These are phyloP conservation scores for Huntiella decipiens DNA, from an alignment of 2,329 filamentous ascomycete genomes.

Conservation along the genomic window DNA sequence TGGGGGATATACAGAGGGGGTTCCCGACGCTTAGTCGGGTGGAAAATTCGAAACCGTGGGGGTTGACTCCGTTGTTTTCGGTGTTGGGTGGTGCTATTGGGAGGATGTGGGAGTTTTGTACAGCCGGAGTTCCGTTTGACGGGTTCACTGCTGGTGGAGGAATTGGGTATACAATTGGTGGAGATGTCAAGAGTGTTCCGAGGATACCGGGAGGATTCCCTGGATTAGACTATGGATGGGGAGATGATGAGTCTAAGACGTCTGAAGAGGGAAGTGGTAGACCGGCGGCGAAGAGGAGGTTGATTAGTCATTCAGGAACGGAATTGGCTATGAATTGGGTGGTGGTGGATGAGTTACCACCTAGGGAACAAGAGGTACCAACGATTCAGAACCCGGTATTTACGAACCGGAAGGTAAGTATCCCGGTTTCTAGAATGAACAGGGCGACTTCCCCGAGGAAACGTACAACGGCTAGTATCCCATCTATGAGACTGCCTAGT, in stretches of 20 bases:
- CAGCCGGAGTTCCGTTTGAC: slow-evolving; percentile 39
- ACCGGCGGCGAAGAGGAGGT: no score
- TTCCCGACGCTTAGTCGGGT: not conserved
- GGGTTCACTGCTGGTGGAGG: slow-evolving; percentile 82
- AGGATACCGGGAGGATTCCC: slow-evolving; percentile 11
- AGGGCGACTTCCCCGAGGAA: not conserved
- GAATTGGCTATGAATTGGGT: slow-evolving; percentile 54
- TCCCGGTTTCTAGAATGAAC: slow-evolving; percentile 18
- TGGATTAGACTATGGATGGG: slow-evolving; percentile 12
- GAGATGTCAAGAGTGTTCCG: slow-evolving; percentile 9
- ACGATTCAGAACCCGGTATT: slow-evolving; percentile 8
- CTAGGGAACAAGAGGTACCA: slow-evolving; percentile 2
- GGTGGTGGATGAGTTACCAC: slow-evolving; percentile 31
- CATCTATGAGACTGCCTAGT: slow-evolving; percentile 13
- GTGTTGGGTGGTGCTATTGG: slow-evolving; percentile 50
- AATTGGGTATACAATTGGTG: slow-evolving; percentile 42
- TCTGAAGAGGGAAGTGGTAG: no score
- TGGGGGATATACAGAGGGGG: slow-evolving; percentile 24
- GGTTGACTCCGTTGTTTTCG: slow-evolving; percentile 27
- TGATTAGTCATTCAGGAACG: slow-evolving; percentile 18
- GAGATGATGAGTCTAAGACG: slow-evolving; percentile 18
- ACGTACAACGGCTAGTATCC: slow-evolving; percentile 12
- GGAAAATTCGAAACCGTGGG: not conserved
- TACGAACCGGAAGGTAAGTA: slow-evolving; percentile 22
- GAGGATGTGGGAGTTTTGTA: slow-evolving; percentile 75